Evolutionary conservation across 2,329 filamentous ascomycete species (phyloP).

Genomic region (Ilyonectria sp.): DNA sequence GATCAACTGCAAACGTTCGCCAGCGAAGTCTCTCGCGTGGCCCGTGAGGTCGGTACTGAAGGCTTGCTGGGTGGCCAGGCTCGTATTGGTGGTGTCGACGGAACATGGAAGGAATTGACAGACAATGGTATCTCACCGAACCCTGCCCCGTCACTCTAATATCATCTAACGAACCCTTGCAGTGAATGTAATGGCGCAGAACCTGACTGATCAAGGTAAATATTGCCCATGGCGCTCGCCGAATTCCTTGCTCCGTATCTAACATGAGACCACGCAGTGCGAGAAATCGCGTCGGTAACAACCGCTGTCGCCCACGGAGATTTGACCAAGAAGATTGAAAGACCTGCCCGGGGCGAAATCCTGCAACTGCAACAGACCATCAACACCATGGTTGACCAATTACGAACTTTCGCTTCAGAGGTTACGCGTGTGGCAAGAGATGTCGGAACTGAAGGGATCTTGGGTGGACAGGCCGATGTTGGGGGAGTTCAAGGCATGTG

Average conservation of each 20-base stretch:
- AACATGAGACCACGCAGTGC: conserved; percentile 63
- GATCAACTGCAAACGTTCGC: conserved; percentile 97
- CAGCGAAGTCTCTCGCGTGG: conserved; percentile 94
- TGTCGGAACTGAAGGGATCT: conserved; percentile 86
- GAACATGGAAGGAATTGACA: conserved; percentile 97
- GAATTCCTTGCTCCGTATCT: conserved; percentile 24
- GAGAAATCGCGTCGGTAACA: conserved; percentile 88
- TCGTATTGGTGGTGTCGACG: conserved; percentile 92
- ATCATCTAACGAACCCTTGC: conserved; percentile 32
- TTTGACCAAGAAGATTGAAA: conserved; percentile 87
- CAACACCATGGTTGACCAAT: conserved; percentile 91
- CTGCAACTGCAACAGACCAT: conserved; percentile 88
- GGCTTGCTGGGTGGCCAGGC: conserved; percentile 95
- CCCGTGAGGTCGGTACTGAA: conserved; percentile 96
- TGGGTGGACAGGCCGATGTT: conserved; percentile 87
- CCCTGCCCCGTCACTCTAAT: neutral
- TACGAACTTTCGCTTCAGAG: conserved; percentile 87
- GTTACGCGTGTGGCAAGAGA: conserved; percentile 87
- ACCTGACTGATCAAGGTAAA: conserved; percentile 81
- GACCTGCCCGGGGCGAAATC: conserved; percentile 86
- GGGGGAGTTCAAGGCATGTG: conserved; percentile 90
- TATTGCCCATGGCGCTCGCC: neutral
- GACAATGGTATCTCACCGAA: conserved; percentile 74
- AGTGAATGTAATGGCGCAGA: conserved; percentile 90
- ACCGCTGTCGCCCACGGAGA: conserved; percentile 88